These are phyloP conservation scores for Quercus aquifolioides DNA, from an alignment of 306 rosid species.

Conservation along the genomic window DNA sequence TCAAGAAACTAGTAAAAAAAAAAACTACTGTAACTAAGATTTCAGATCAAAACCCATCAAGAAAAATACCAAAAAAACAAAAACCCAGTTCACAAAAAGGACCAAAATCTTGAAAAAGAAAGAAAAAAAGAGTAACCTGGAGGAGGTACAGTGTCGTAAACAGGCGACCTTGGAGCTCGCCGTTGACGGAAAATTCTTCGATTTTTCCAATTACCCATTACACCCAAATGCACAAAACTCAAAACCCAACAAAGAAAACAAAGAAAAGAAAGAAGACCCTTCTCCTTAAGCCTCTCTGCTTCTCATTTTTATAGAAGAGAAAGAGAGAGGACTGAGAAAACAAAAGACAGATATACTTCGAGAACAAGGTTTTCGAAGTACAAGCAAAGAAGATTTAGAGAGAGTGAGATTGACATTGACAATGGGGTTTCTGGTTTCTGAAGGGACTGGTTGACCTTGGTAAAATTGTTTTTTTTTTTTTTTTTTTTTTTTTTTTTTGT, in stretches of 20 bases:
- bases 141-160: slow-evolving; percentile 46
- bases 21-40: neutral
- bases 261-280: neutral
- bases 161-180: slow-evolving; percentile 37
- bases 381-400: neutral
- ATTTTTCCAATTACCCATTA: slow-evolving; percentile 78
- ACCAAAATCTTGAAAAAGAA: neutral
- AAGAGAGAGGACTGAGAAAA: neutral
- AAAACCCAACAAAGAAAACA: neutral
- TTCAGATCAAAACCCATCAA: neutral
- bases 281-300: neutral
- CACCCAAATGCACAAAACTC: neutral
- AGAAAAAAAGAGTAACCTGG: slow-evolving; percentile 37
- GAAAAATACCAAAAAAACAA: neutral
- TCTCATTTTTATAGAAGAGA: neutral
- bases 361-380: neutral
- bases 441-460: too few species aligned
- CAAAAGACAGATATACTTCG: too few species aligned
- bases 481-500: too few species aligned
- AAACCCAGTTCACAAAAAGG: neutral
- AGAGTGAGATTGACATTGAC: too few species aligned
- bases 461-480: too few species aligned
- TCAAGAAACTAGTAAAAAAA: neutral
- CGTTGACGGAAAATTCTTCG: slow-evolving; percentile 50
- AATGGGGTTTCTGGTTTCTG: too few species aligned